These are phyloP conservation scores for Crithidia brevicula DNA, from an alignment of 208 protist genomes.

Conservation along the genomic window DNA sequence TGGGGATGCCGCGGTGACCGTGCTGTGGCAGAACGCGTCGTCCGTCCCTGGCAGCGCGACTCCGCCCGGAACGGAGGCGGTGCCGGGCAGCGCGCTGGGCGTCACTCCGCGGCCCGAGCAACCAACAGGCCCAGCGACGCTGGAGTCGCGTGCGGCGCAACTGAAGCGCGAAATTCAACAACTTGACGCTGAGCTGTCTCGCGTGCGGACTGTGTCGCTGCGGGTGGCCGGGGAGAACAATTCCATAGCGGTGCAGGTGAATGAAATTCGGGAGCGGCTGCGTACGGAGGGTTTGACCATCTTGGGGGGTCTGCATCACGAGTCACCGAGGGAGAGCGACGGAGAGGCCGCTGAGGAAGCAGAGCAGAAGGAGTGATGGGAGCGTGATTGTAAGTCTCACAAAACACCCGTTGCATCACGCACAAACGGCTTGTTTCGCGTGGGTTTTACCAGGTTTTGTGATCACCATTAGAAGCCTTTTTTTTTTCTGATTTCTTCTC, in stretches of 20 bases:
- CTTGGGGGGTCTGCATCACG: conserved; percentile 51
- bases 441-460: too few species aligned
- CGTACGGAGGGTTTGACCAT: conserved; percentile 57
- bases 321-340: conserved; percentile 3
- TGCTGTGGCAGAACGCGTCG: conserved; percentile 4
- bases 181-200: conserved; percentile 61
- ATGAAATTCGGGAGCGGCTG: conserved; percentile 54
- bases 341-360: conserved; percentile 8
- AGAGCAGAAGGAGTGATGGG: background rate
- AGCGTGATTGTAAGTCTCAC: background rate
- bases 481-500: too few species aligned
- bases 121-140: background rate
- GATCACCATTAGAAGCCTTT: too few species aligned
- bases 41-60: background rate
- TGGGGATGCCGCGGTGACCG: conserved; percentile 39
- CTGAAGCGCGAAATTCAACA: conserved; percentile 56
- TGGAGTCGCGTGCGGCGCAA: conserved; percentile 27
- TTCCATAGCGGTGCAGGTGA: conserved; percentile 55
- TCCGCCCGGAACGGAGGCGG: background rate
- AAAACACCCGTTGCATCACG: too few species aligned
- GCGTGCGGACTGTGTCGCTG: conserved; percentile 45
- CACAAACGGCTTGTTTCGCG: too few species aligned
- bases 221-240: conserved; percentile 65
- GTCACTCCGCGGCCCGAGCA: background rate
- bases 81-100: conserved; percentile 1